Conservation (phyloP, 78 protist species). For the Speleostelium caveatum region DNA sequence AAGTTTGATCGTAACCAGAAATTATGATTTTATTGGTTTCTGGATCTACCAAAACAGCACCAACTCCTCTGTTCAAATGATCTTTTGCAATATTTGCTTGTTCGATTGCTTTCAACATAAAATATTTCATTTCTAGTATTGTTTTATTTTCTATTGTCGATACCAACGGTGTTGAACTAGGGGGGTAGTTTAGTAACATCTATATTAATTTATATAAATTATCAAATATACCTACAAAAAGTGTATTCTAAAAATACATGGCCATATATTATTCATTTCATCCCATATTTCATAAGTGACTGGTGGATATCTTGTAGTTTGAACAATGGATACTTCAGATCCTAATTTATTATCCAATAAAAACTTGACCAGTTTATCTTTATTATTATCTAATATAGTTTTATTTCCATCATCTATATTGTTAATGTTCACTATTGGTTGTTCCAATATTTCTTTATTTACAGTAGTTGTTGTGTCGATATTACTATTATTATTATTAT, state of each 20-base stretch:
- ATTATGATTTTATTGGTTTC: not conserved
- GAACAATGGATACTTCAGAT: not conserved
- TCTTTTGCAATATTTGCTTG: slow-evolving; percentile 62
- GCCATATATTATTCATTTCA: slow-evolving; percentile 59
- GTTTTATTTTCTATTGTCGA: slow-evolving; percentile 15
- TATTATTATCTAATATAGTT: too few relatives aligned
- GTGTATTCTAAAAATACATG: slow-evolving; percentile 39
- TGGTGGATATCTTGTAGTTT: slow-evolving; percentile 49
- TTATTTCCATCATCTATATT: too few relatives aligned
- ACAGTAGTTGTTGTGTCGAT: too few relatives aligned
- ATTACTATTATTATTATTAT: not conserved
- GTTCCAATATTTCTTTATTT: too few relatives aligned
- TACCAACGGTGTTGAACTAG: slow-evolving; percentile 63
- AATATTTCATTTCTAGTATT: slow-evolving; percentile 1
- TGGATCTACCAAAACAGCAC: slow-evolving; percentile 59
- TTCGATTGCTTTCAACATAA: slow-evolving; percentile 46
- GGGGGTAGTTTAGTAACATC: not conserved
- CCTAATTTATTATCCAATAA: too few relatives aligned
- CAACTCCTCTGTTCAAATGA: slow-evolving; percentile 23
- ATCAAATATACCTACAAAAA: slow-evolving; percentile 10
- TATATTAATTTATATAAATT: not conserved
- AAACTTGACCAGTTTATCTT: too few relatives aligned
- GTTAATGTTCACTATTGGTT: too few relatives aligned
- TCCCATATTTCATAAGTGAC: slow-evolving; percentile 14
- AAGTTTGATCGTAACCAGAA: slow-evolving; percentile 17